A percentile compares a stretch with the other conserved stretches of the same genome.
Evolutionary conservation across 1,284 basidiomycete genomes (phyloP).

Genomic region (Somion occarium): DNA sequence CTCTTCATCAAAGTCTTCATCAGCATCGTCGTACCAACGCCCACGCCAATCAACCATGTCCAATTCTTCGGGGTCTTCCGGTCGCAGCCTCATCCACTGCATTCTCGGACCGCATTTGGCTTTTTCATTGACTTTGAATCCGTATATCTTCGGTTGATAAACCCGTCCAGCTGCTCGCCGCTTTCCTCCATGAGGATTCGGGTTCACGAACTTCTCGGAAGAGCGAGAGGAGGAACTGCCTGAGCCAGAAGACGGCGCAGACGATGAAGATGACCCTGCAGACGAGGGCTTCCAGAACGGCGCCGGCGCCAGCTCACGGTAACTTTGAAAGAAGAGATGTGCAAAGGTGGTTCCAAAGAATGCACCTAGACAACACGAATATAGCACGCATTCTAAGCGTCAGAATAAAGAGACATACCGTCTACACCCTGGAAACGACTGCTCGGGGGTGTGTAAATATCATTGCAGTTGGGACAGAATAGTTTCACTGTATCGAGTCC

Average conservation of each 20-base stretch:
- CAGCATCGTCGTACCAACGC: conserved; percentile 78
- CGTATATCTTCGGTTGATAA: conserved; percentile 93
- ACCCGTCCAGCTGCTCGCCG: conserved; percentile 82
- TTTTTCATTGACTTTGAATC: conserved; percentile 79
- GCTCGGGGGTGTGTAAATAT: conserved; percentile 94
- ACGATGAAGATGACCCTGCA: conserved; percentile 47
- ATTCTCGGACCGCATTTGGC: conserved; percentile 92
- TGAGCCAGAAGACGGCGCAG: conserved; percentile 37
- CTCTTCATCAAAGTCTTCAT: conserved; percentile 52
- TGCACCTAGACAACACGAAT: conserved; percentile 57
- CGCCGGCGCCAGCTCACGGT: conserved; percentile 84
- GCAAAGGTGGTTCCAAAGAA: conserved; percentile 99
- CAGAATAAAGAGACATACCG: conserved; percentile 43
- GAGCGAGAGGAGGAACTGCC: conserved; percentile 21
- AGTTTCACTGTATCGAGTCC: conserved; percentile 99
- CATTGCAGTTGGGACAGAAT: conserved; percentile 97
- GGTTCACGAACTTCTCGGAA: conserved; percentile 64
- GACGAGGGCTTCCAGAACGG: conserved; percentile 76
- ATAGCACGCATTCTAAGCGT: background rate
- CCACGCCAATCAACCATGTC: conserved; percentile 86
- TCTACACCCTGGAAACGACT: conserved; percentile 96
- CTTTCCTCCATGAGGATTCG: conserved; percentile 84
- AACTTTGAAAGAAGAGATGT: conserved; percentile 96
- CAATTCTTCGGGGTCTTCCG: conserved; percentile 75
- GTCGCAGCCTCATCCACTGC: conserved; percentile 91